Evolutionary conservation across 495 filamentous ascomycete genomes (phyloP), one percentile per base, ranked within the genome.

Genomic region (Xylaria bambusicola): DNA sequence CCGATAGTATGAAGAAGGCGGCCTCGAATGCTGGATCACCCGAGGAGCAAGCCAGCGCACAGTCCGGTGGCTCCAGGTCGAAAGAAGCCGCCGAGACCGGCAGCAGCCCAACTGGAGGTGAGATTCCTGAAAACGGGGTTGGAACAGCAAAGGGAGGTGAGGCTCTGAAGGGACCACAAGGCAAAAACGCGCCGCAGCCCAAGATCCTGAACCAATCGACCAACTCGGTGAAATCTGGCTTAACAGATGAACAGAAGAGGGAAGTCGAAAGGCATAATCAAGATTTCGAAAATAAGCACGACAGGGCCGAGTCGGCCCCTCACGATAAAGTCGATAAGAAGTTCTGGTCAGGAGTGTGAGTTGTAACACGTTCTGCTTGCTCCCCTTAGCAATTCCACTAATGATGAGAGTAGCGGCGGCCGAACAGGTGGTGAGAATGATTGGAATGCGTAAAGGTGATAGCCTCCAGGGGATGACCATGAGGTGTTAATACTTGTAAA

Each of bases 231-330:
- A 63, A 69, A 15, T 50, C 66, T n/a, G 68, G 73, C 9, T 62
- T 80, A 63, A 75, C 65, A 41, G 55, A 75, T 35, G 78, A 76
- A 57, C 75, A 82, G 67, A 66, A 80, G 65, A 68, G 66, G 54
- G 79, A 83, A 66, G 79, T 82, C 52, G 75, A 81, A 57, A 59
- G 68, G 66, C 79, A 82, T 68, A 83, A 83, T 53, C 38, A 41
- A 26, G 78, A 81, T 13, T 83, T 82, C 70, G 79, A 82, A 61
- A 58, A 71, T 45, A 75, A 78, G 46, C 74, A 81, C 44, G 80
- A 75, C 44, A 66, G 60, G 52, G 79, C 74, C 15, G 46, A 68
- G 6, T 17, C 54, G 17, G 76, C 75, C 0, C 55, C 56, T 8
- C 64, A 73, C 4, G 80, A 82, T 51, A 78, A 79, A 72, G 80